Base-by-base conservation (phyloP, 208 protist species). In the Leishmania major region DNA sequence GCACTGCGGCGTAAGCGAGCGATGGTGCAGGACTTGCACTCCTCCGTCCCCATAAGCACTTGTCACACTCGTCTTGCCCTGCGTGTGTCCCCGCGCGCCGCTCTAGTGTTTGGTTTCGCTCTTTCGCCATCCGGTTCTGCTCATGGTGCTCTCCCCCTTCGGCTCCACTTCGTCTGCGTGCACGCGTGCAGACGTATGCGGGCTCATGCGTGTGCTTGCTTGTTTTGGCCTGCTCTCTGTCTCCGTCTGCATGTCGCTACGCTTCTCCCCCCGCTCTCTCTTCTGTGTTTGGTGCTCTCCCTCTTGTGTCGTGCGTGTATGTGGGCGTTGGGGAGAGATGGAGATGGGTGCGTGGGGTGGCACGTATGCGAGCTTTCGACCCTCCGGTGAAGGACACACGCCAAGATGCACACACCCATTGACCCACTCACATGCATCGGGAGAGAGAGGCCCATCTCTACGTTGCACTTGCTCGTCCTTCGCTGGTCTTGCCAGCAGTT, bases 81-180 rank as follows among this genome's bases (percentile, higher is more conserved):
- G 35, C 69, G 11, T 31, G 28, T 31, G 69, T n/a, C 10, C 28
- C 31, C 15, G 62, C 11, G 62, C 11, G 31, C 62, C 0, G 62
- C 62, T 43, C 31, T 4, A 40, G 25, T 73, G 25, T 40, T 69
- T 69, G 4, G 60, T 57, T 81, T 81, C 47, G 62, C 62, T 69
- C 13, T 40, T 47, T 80, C 60, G 13, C 60, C 60, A 80, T 53
- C 40, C 37, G 13, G 6, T 37, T 43, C 51, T 75, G 22, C 28
- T 75, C n/a, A 75, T 37, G 35, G 31, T 40, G 37, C 73, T 47
- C 25, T 22, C 28, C 57, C 45, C 35, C 77, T 31, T 69, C 62
- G 31, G 43, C 62, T 40, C n/a, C 62, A 25, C 11, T 35, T 37
- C 62, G 13, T 35, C 31, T 64, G 53, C 31, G 25, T 77, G 45